A percentile compares a stretch with the other conserved stretches of the same genome.
phyloP scores from a whole-genome alignment of 768 basidiomycete species.

The Suillus americanus region DNA sequence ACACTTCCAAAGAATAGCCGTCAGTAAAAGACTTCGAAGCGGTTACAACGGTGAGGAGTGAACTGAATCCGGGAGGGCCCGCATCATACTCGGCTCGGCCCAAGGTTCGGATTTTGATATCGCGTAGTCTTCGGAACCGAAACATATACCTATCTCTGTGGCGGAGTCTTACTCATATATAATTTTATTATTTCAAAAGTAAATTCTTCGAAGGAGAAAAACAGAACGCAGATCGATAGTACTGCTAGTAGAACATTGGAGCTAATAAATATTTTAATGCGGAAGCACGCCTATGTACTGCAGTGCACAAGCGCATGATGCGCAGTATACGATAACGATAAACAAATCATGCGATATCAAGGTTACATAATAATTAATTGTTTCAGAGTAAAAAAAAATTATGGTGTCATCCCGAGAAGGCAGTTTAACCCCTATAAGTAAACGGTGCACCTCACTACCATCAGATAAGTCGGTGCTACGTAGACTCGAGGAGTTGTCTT shows the following conservation, averaged over 20 bases:
- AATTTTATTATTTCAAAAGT: not conserved
- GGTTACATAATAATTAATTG: not conserved
- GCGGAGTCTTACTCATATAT: not conserved
- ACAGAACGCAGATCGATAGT: not conserved
- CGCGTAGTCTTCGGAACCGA: constrained; percentile 1
- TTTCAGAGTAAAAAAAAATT: not conserved
- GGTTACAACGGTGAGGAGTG: not conserved
- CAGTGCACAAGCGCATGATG: not conserved
- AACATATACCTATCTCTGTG: not conserved
- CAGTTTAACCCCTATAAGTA: constrained; percentile 2
- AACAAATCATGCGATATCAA: not conserved
- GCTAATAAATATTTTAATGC: not conserved
- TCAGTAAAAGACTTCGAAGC: not conserved
- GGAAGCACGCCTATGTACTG: not conserved
- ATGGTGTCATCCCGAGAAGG: constrained; percentile 2
- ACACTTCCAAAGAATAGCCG: not conserved
- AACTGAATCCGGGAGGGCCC: not conserved
- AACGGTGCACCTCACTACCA: not conserved
- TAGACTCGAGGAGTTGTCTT: not conserved
- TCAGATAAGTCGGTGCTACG: not conserved
- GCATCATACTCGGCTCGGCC: not conserved
- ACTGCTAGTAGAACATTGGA: not conserved
- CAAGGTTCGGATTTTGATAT: not conserved
- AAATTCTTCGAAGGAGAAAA: not conserved
- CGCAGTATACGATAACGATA: not conserved